Base-by-base conservation (phyloP, 345 rosid genomes). In the Melastoma malabathricum region DNA sequence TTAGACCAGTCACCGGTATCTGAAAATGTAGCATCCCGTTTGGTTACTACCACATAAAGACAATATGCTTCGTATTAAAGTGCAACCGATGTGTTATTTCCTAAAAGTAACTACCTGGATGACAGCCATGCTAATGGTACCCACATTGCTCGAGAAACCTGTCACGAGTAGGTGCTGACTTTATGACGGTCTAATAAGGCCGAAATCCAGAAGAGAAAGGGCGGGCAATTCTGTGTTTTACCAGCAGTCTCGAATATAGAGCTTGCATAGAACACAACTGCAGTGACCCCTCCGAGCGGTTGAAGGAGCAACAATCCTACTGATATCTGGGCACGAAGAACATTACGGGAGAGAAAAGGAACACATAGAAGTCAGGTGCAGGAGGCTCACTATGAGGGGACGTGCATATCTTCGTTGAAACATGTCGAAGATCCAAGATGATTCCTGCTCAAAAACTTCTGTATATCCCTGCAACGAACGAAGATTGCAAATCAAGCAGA, bases 261-360 rank as follows among this genome's bases (percentile, higher is more conserved):
- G 31, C 65, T 56, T 4, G 77, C 64, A 63, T 80, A 86, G 59
- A 58, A 74, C 43, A 45, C 16, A 48, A 80, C 2, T 1, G 72
- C 83, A 45, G 55, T 62, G 46, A 17, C 53, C 27, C 95, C 95
- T 54, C 72, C 73, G 6, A 82, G 62, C 57, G 80, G 83, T 48
- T 82, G 87, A 15, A 82, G 62, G 17, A 79, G 53, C 87, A 85
- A 72, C 47, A 82, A 59, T 29, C 89, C 95, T 34, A 75, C 59
- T 15, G 79, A 85, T 18, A 74, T 64, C 95, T 85, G 41, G 50
- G 38, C 44, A 29, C 56, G 18, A 34, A 15, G 54, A 29, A 8
- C n/a, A n/a, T 10, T 43, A 31, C 10, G 38, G 38, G 38, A 9
- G 18, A n/a, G 18, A 64, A 48, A n/a, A 10, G 44, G 41, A 44